Evolutionary conservation across 345 rosid genomes (phyloP), one percentile per base, ranked within the genome.

Genomic region (Aurinia saxatilis): DNA sequence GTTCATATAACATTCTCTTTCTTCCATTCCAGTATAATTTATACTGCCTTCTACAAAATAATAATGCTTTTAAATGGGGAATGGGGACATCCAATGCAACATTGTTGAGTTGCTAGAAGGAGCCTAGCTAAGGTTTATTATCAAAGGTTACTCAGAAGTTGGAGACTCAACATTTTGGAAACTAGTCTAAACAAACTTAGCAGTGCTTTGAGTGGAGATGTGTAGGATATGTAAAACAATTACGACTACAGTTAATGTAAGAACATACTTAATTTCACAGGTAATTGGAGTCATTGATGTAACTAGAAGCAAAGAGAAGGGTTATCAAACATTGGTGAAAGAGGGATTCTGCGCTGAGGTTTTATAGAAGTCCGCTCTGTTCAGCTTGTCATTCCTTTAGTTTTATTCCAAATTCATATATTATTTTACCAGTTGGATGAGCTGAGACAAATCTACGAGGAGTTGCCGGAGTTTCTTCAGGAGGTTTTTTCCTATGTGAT

Each of bases 341-440:
- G 98, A 92, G 17, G 85, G 87, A 53, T 87, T 92, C 73, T 92
- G 96, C 73, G 81, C 85, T 41, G 97, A 92, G 98, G 98, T 92
- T 76, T 19, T 8, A 13, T 38, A 55, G 21, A 63, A 48, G 30
- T 56, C 29, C 15, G 14, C 14, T 55, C 41, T 18, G 18, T 56
- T 63, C 25, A 63, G 60, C 54, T 44, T 55, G 8, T 53, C 49
- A n/a, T 15, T 61, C 44, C 18, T 15, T 46, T 31, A 19, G 4
- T 39, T 52, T 33, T 41, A 33, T 35, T 51, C 41, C 53, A 19
- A 36, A 65, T 19, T 36, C 62, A 36, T 25, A 64, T 65, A 33
- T 29, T 51, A 30, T 50, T 42, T 72, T 50, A 35, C 67, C 69
- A 92, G 98, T 77, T 92, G 76, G 98, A 92, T 65, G 98, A 92